These are phyloP conservation scores for Sporothrix pallida DNA, from an alignment of 2,329 filamentous ascomycete species.

Conservation along the genomic window DNA sequence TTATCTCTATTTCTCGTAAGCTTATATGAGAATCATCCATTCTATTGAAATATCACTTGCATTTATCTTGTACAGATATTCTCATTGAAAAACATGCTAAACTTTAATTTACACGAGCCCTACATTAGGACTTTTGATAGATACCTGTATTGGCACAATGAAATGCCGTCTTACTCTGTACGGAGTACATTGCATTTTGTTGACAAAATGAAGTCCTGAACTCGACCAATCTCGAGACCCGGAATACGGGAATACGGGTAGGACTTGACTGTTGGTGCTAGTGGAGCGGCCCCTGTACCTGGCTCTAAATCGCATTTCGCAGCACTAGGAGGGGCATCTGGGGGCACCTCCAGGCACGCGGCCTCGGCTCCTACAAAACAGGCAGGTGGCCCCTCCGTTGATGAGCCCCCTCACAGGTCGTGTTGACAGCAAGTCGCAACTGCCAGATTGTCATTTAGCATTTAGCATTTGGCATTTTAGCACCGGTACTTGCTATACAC, in stretches of 20 bases:
- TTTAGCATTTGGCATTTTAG: not conserved
- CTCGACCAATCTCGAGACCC: no score
- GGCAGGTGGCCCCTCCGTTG: slow-evolving; percentile 14
- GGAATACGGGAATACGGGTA: not conserved
- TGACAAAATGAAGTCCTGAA: no score
- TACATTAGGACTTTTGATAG: no score
- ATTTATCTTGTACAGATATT: no score
- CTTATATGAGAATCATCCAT: no score
- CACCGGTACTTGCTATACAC: not conserved
- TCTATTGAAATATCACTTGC: no score
- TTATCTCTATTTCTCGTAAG: not conserved
- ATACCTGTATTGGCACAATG: no score
- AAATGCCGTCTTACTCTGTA: no score
- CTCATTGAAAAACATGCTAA: no score
- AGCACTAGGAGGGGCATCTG: not conserved
- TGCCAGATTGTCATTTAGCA: not conserved
- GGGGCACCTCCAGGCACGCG: not conserved
- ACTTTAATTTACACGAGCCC: no score
- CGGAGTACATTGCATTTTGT: no score
- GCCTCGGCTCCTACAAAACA: slow-evolving; percentile 14
- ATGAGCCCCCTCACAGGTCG: not conserved
- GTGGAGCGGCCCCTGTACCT: slow-evolving; percentile 12
- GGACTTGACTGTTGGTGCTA: not conserved
- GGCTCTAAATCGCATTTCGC: not conserved
- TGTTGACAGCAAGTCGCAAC: not conserved